A percentile compares a stretch with the other conserved stretches of the same genome.
phyloP scores from a whole-genome alignment of 2,329 filamentous ascomycete species.

The Metarhizium rileyi region DNA sequence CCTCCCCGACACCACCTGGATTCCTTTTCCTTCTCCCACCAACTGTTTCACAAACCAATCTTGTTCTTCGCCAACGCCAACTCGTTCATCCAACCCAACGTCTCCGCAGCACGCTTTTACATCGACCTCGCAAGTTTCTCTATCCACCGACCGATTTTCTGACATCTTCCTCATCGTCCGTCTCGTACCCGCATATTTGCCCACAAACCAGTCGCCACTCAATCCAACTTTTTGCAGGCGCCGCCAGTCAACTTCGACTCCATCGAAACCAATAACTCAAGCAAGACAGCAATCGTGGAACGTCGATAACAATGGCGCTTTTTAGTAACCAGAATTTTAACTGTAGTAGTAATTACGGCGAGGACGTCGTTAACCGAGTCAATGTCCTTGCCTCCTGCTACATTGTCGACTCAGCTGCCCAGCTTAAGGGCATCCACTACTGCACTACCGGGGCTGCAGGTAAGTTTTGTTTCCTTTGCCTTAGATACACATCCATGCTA shows the following conservation, averaged over 20 bases:
- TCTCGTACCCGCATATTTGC: not conserved
- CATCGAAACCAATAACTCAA: conserved; percentile 10
- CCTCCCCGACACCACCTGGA: not conserved
- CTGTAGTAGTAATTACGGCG: conserved; percentile 70
- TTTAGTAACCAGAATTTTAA: conserved; percentile 62
- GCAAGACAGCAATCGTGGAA: conserved; percentile 15
- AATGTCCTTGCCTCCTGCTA: conserved; percentile 90
- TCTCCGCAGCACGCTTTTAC: not conserved
- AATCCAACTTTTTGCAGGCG: not conserved
- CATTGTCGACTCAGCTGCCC: conserved; percentile 63
- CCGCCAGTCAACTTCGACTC: not conserved
- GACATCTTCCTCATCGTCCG: not conserved
- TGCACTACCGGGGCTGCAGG: conserved; percentile 84
- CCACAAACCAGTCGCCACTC: not conserved
- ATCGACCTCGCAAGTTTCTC: not conserved
- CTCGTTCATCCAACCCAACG: not conserved
- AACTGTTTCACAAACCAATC: not conserved
- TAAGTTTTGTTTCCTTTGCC: conserved; percentile 26
- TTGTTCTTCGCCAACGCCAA: not conserved
- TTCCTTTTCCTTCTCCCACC: conserved; percentile 1
- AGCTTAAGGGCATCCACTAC: conserved; percentile 82
- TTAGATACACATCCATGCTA: not conserved
- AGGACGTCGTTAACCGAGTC: conserved; percentile 52
- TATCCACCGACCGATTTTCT: not conserved
- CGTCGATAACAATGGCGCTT: conserved; percentile 43